phyloP scores from a whole-genome alignment of 306 rosid species.

The Malus orientalis region DNA sequence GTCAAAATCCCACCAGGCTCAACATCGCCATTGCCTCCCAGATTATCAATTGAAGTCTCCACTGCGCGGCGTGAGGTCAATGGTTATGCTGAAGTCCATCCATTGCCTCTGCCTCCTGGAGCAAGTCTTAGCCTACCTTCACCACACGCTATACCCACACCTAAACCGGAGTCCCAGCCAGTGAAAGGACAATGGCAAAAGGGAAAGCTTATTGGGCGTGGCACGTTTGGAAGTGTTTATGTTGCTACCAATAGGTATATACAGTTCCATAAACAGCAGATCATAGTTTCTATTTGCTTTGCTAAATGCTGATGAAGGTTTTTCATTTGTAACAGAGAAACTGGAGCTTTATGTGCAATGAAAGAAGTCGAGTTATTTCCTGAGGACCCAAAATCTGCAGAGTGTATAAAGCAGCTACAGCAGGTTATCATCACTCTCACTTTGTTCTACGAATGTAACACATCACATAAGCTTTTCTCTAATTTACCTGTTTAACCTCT shows the following conservation, averaged over 20 bases:
- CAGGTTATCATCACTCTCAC: conserved; percentile 43
- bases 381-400: conserved; percentile 92
- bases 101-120: conserved; percentile 91
- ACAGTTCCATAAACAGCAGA: neutral
- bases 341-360: conserved; percentile 99
- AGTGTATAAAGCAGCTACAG: conserved; percentile 83
- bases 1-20: conserved; percentile 40
- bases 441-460: neutral
- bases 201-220: conserved; percentile 97
- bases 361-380: conserved; percentile 82
- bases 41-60: conserved; percentile 32
- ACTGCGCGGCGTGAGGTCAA: conserved; percentile 38
- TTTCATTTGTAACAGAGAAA: conserved; percentile 39
- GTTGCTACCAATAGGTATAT: conserved; percentile 81
- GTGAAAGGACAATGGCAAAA: conserved; percentile 84
- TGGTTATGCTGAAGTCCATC: conserved; percentile 52
- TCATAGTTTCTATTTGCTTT: conserved; percentile 15
- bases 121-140: conserved; percentile 11
- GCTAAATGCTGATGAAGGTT: conserved; percentile 4
- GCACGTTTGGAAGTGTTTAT: conserved; percentile 93
- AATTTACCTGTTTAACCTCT: neutral
- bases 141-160: conserved; percentile 3
- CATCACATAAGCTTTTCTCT: neutral
- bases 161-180: conserved; percentile 44
- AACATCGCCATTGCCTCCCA: conserved; percentile 40